phyloP scores from a whole-genome alignment of 2,329 filamentous ascomycete species.

The Ceratocystis cubensis region DNA sequence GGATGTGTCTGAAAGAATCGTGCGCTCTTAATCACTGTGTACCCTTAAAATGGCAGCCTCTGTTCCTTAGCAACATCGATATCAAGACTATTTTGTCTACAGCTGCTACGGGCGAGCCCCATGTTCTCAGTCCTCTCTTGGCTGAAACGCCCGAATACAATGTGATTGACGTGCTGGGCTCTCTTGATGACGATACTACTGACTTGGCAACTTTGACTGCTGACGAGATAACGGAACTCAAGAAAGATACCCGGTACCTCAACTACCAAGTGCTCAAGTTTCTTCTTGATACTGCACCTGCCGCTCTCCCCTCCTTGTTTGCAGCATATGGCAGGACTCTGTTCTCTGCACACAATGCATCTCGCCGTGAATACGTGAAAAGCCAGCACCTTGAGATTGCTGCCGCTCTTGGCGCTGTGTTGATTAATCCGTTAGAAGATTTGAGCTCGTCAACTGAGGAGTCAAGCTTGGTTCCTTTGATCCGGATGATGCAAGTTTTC shows the following conservation, averaged over 20 bases:
- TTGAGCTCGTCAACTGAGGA: conserved; percentile 25
- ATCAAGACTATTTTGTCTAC: conserved; percentile 8
- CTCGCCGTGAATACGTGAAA: conserved; percentile 46
- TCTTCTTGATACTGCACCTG: conserved; percentile 65
- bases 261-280: conserved; percentile 70
- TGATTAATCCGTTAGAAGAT: conserved; percentile 41
- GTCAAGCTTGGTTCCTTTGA: conserved; percentile 67
- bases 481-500: conserved; percentile 65
- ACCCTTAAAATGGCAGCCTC: conserved; percentile 50
- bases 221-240: conserved; percentile 2
- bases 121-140: conserved; percentile 6
- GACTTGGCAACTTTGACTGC: not conserved
- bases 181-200: conserved; percentile 26
- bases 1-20: conserved; percentile 74
- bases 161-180: conserved; percentile 21
- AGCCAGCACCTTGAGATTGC: conserved; percentile 44
- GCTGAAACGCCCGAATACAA: conserved; percentile 17
- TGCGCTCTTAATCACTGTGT: conserved; percentile 61
- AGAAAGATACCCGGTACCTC: conserved; percentile 35
- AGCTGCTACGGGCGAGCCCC: conserved; percentile 10
- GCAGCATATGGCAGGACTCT: conserved; percentile 74
- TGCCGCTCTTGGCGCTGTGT: conserved; percentile 55
- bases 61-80: conserved; percentile 23
- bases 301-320: conserved; percentile 71
- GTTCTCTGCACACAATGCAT: conserved; percentile 51